Base-by-base conservation (phyloP, 371 early-diverging fungal species). In the Spiromyces aspiralis region DNA sequence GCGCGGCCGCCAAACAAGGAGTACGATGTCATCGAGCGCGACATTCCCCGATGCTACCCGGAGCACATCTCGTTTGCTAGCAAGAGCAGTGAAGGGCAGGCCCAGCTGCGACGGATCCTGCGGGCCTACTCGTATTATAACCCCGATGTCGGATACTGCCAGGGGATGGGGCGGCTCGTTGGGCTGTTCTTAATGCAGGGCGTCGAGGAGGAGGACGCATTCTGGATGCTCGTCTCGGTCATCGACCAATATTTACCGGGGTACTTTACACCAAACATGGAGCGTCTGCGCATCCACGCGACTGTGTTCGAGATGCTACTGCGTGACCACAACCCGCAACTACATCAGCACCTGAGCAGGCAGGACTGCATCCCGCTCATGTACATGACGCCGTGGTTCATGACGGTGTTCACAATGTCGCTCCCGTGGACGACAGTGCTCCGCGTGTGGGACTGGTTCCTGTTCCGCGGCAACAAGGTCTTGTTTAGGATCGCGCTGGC, bases 101-200 rank as follows among this genome's bases (percentile, higher is more conserved):
- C 50, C 42, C 61, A 56, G 59, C 59, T 95, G 12, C 70, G 81
- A 19, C 67, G 70, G 6, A 69, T 94, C 1, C 71, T 95, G 19
- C 76, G 79, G 43, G 90, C 91, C 0, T 96, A 92, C 60, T 86
- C 93, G 0, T 83, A 87, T 22, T 86, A 88, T 64, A 87, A 94
- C 56, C 76, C 80, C 0, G 66, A 73, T n/a, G 72, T 95, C 3
- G 96, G 92, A 23, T 96, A 96, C 62, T 93, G 95, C 61, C 95
- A 95, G 65, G 96, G 96, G 3, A 92, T 96, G 92, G 89, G 91
- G 3, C 79, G 90, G 41, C 55, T 96, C 45, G 94, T 81, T 2
- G 95, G 95, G 0, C 74, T 89, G 63, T 78, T 93, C 72, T 62
- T 96, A 50, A 88, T 92, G 80, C 84, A 85, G 25, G 77, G 55